Percentiles rank a stretch among this genome's conserved stretches.
phyloP scores from a whole-genome alignment of 23 red algal genomes.

The Gracilaria gracilis region DNA sequence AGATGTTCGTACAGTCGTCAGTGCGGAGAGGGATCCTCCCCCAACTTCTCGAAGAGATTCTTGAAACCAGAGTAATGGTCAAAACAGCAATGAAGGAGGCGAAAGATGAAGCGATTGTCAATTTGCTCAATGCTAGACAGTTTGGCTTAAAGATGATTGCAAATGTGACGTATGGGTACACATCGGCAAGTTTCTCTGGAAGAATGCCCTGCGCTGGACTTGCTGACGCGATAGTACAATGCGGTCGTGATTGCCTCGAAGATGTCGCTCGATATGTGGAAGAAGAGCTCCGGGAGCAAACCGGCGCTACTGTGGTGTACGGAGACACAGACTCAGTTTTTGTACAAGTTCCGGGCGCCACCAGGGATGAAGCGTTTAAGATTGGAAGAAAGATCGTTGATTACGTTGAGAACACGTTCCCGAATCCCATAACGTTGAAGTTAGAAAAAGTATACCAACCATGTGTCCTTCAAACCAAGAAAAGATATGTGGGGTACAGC shows the following conservation, averaged over 20 bases:
- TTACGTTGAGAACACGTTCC: slow-evolving; percentile 65
- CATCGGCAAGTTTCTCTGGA: slow-evolving; percentile 90
- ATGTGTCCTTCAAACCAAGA: slow-evolving; percentile 91
- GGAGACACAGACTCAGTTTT: slow-evolving; percentile 99
- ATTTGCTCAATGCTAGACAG: slow-evolving; percentile 91
- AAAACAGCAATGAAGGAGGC: slow-evolving; percentile 86
- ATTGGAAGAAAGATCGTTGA: slow-evolving; percentile 81
- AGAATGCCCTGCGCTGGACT: slow-evolving; percentile 97
- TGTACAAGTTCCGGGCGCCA: slow-evolving; percentile 73
- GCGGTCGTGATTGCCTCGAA: slow-evolving; percentile 89
- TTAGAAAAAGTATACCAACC: slow-evolving; percentile 97
- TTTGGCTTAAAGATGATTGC: slow-evolving; percentile 99
- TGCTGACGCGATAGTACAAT: slow-evolving; percentile 97
- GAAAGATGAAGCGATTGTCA: slow-evolving; percentile 59
- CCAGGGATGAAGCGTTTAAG: slow-evolving; percentile 72
- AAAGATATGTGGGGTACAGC: slow-evolving; percentile 95
- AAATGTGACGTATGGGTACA: slow-evolving; percentile 99
- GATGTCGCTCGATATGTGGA: slow-evolving; percentile 72
- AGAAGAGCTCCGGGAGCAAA: slow-evolving; percentile 47
- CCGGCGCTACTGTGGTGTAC: slow-evolving; percentile 88
- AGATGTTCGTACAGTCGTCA: slow-evolving; percentile 86
- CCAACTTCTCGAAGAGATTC: slow-evolving; percentile 89
- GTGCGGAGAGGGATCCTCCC: slow-evolving; percentile 87
- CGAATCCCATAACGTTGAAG: slow-evolving; percentile 84
- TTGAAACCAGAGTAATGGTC: slow-evolving; percentile 95